A percentile compares a stretch with the other conserved stretches of the same genome.
These are phyloP conservation scores for Globisporangium acanthophoron DNA, from an alignment of 352 stramenopile genomes.

Conservation along the genomic window DNA sequence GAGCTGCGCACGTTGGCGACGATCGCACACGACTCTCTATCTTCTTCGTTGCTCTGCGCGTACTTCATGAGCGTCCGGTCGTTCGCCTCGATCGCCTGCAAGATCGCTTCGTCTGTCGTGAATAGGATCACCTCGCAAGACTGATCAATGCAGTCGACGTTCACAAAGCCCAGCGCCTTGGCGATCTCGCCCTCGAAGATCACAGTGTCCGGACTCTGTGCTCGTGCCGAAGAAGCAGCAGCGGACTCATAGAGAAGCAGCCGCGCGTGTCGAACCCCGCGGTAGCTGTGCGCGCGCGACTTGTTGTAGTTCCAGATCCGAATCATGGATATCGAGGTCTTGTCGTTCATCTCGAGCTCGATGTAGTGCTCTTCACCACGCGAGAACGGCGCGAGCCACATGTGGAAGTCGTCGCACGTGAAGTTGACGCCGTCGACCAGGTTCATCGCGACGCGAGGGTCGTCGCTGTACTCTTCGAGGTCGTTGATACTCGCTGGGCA, in stretches of 20 bases:
- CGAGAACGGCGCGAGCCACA: constrained; percentile 87
- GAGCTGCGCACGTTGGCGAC: constrained; percentile 28
- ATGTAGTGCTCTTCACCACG: constrained; percentile 47
- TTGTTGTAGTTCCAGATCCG: constrained; percentile 94
- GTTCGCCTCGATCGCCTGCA: constrained; percentile 69
- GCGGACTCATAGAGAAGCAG: constrained; percentile 35
- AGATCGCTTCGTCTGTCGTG: constrained; percentile 53
- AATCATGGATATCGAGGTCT: constrained; percentile 65
- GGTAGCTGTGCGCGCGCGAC: constrained; percentile 73
- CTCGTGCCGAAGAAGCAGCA: background rate
- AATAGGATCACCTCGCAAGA: constrained; percentile 88
- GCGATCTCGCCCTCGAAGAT: constrained; percentile 88
- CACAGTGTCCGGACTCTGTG: constrained; percentile 5
- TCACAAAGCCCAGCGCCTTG: constrained; percentile 61
- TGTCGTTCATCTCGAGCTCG: constrained; percentile 36
- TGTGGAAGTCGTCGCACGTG: constrained; percentile 89
- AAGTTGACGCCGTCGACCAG: constrained; percentile 84
- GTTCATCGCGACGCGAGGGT: constrained; percentile 65
- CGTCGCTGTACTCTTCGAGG: constrained; percentile 81
- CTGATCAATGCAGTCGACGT: constrained; percentile 33
- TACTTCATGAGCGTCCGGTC: constrained; percentile 28
- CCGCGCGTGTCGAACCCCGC: constrained; percentile 53
- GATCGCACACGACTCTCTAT: constrained; percentile 36
- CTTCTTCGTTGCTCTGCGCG: constrained; percentile 34
- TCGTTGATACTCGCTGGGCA: constrained; percentile 84